Conservation (phyloP, 495 filamentous ascomycete species). For the Antarctomyces pellizariae region DNA sequence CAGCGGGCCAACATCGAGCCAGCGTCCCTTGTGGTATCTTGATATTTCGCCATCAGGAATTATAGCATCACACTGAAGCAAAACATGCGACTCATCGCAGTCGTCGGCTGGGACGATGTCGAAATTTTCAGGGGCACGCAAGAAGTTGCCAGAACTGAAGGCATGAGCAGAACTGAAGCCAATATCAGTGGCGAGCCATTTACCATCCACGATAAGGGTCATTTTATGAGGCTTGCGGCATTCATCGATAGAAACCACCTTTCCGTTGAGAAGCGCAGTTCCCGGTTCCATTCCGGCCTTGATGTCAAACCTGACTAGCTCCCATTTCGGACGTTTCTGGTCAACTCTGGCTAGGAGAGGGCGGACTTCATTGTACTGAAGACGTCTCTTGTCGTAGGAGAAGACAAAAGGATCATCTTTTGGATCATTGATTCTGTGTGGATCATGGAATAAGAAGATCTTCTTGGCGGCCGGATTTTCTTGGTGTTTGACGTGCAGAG, state of each 20-base stretch:
- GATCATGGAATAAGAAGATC: slow-evolving; percentile 46
- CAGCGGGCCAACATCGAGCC: background rate
- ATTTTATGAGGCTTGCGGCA: no score
- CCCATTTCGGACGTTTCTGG: slow-evolving; percentile 8
- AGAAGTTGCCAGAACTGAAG: no score
- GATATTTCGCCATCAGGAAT: slow-evolving; percentile 1
- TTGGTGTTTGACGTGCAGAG: slow-evolving; percentile 26
- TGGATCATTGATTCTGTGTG: slow-evolving; percentile 19
- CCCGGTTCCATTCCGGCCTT: no score
- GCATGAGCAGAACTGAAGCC: no score
- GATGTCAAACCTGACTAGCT: no score
- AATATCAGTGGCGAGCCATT: no score
- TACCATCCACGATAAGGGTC: no score
- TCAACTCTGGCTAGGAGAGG: slow-evolving; percentile 21
- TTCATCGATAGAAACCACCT: no score
- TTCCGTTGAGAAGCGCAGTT: no score
- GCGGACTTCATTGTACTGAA: slow-evolving; percentile 30
- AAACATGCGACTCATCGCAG: no score
- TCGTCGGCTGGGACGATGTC: no score
- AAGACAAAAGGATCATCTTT: slow-evolving; percentile 41
- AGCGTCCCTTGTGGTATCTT: background rate
- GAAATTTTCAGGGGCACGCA: no score
- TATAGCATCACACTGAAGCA: slow-evolving; percentile 1
- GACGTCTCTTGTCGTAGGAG: slow-evolving; percentile 23
- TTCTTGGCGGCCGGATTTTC: slow-evolving; percentile 2